Evolutionary conservation across 2,329 filamentous ascomycete species (phyloP).

Genomic region (Verticillium isaacii): DNA sequence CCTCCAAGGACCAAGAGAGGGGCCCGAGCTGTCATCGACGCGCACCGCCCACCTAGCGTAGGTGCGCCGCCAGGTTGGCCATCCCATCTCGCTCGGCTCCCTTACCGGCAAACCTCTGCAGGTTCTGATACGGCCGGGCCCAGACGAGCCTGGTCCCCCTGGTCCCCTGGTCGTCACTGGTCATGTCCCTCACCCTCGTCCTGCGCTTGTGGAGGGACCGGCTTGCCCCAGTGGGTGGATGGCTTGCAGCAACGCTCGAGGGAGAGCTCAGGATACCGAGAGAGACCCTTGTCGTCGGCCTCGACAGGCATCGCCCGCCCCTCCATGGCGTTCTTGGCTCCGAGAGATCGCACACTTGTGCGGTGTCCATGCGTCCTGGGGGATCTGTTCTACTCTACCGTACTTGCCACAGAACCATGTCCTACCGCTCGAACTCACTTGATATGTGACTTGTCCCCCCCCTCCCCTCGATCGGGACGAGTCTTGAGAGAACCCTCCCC

Average conservation of each 20-base stretch:
- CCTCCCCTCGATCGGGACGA: not conserved
- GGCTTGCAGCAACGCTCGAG: not conserved
- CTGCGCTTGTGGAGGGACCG: not conserved
- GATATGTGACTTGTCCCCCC: not conserved
- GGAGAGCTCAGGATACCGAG: not conserved
- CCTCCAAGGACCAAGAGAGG: not conserved
- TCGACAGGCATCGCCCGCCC: not conserved
- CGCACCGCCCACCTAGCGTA: not conserved
- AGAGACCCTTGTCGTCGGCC: not conserved
- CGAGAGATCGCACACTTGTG: not conserved
- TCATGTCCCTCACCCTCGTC: not conserved
- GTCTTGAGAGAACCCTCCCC: not conserved
- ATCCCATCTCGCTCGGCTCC: not conserved
- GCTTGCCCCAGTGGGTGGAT: not conserved
- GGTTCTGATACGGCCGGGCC: not conserved
- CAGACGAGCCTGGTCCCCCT: not conserved
- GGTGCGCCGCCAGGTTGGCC: not conserved
- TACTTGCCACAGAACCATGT: not conserved
- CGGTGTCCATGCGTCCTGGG: not conserved
- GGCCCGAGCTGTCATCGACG: not conserved
- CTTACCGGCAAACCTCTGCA: not conserved
- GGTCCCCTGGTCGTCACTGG: not conserved
- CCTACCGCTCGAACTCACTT: not conserved
- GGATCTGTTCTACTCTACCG: not conserved
- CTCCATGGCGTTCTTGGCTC: not conserved